Evolutionary conservation across 441 rosid genomes (phyloP), one percentile per base, ranked within the genome.

Genomic region (Melastoma candidum): DNA sequence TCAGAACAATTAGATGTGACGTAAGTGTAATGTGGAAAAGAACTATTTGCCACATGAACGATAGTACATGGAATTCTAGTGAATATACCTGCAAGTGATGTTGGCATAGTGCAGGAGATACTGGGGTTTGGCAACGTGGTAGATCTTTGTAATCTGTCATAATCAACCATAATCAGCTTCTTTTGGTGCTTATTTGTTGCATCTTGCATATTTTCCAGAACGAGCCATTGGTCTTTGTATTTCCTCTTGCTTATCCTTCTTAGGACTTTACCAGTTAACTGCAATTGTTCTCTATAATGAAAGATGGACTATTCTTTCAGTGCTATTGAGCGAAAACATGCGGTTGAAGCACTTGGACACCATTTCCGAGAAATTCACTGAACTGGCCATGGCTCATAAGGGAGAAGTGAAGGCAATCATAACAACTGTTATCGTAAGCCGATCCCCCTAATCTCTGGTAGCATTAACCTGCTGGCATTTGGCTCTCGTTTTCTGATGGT

Each of bases 351-450:
- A 72, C 58, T 12, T 87, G 22, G 90, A 82, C 1, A 65, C 50
- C 72, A 87, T 87, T 54, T 71, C 68, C 6, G 76, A 82, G 62
- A 88, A 75, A 54, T 88, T 83, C 56, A 46, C 60, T 59, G 82
- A 88, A 75, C 70, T 92, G 67, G 82, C 95, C 32, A 81, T 78
- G 81, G 95, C 95, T 14, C 95, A 85, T 44, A 88, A 51, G 61
- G 96, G 96, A 67, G 87, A 77, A 64, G 77, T 88, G 61, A 75
- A 74, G 65, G 96, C 80, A 41, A 71, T 74, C 61, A 94, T 92
- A 49, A 92, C 95, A 60, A 71, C 84, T 7, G 85, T 83, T 63
- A 74, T 83, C 53, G 98, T 87, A 77, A 80, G 96, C 79, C 67
- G 10, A 47, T 26, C 2, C 11, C 32, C 27, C 3, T 9, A 3